A percentile compares a stretch with the other conserved stretches of the same genome.
Evolutionary conservation across 78 protist genomes (phyloP).

Genomic region (Dictyostelium citrinum): DNA sequence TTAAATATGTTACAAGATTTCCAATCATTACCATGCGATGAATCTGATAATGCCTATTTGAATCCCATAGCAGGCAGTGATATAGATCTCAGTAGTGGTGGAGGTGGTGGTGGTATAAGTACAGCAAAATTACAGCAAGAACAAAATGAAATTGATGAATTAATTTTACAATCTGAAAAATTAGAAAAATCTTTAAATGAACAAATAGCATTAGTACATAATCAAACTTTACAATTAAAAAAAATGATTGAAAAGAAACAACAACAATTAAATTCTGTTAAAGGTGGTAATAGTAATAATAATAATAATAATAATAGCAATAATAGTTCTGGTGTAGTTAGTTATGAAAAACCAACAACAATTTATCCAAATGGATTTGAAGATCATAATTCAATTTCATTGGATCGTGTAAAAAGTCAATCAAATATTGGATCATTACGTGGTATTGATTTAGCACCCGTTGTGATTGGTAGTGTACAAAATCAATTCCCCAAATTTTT

Average conservation of each 20-base stretch:
- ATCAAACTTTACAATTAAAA: slow-evolving; percentile 11
- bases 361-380: slow-evolving; percentile 57
- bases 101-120: not conserved
- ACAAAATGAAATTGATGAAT: slow-evolving; percentile 23
- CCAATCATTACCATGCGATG: not conserved
- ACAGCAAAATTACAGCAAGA: not conserved
- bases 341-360: not conserved
- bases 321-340: not conserved
- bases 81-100: not conserved
- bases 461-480: slow-evolving; percentile 61
- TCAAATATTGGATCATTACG: slow-evolving; percentile 4
- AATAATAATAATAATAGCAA: not conserved
- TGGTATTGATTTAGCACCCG: slow-evolving; percentile 72
- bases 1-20: slow-evolving; percentile 14
- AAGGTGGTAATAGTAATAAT: not conserved
- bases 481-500: slow-evolving; percentile 67
- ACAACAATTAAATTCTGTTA: not conserved
- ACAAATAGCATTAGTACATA: not conserved
- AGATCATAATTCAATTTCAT: slow-evolving; percentile 17
- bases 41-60: slow-evolving; percentile 22
- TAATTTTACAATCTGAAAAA: slow-evolving; percentile 1
- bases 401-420: slow-evolving; percentile 26
- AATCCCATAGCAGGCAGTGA: not conserved
- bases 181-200: slow-evolving; percentile 12
- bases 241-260: not conserved